phyloP scores from a whole-genome alignment of 495 filamentous ascomycete genomes.

The Amorphotheca resinae region DNA sequence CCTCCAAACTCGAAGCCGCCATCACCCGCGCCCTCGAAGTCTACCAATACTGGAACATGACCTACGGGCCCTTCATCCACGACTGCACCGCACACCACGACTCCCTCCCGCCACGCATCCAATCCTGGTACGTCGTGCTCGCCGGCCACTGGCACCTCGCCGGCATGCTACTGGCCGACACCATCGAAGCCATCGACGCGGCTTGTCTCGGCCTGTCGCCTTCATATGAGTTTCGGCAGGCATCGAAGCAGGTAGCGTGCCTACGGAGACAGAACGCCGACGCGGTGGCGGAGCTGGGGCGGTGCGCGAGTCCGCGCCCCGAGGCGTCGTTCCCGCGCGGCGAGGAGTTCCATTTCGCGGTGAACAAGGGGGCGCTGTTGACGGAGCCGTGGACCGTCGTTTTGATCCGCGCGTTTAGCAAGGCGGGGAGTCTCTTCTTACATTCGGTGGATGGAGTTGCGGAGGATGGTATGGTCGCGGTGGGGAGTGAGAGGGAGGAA shows the following conservation, averaged over 20 bases:
- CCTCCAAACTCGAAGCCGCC: conserved; percentile 24
- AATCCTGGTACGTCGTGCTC: conserved; percentile 36
- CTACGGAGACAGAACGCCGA: conserved; percentile 26
- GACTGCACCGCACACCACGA: conserved; percentile 32
- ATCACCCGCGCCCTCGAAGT: conserved; percentile 27
- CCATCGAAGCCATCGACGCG: conserved; percentile 29
- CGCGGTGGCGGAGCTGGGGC: conserved; percentile 28
- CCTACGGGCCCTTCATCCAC: conserved; percentile 31
- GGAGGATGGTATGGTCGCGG: no score
- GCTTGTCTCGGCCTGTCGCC: conserved; percentile 17
- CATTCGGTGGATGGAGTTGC: no score
- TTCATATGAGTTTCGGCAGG: conserved; percentile 20
- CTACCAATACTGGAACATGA: conserved; percentile 31
- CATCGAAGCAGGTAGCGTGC: conserved; percentile 18
- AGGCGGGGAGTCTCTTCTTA: conserved; percentile 24
- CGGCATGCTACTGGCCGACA: conserved; percentile 32
- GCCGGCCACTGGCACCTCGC: conserved; percentile 37
- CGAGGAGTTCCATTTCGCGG: conserved; percentile 23
- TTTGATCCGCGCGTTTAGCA: conserved; percentile 31
- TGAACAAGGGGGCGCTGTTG: conserved; percentile 27
- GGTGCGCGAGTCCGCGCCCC: conserved; percentile 17
- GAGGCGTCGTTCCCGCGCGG: conserved; percentile 7
- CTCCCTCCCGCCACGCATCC: conserved; percentile 28
- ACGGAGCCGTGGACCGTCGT: conserved; percentile 36
- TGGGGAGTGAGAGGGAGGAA: not conserved